These are phyloP conservation scores for Saccharomycopsis malanga DNA, from an alignment of 805 yeast genomes.

Conservation along the genomic window DNA sequence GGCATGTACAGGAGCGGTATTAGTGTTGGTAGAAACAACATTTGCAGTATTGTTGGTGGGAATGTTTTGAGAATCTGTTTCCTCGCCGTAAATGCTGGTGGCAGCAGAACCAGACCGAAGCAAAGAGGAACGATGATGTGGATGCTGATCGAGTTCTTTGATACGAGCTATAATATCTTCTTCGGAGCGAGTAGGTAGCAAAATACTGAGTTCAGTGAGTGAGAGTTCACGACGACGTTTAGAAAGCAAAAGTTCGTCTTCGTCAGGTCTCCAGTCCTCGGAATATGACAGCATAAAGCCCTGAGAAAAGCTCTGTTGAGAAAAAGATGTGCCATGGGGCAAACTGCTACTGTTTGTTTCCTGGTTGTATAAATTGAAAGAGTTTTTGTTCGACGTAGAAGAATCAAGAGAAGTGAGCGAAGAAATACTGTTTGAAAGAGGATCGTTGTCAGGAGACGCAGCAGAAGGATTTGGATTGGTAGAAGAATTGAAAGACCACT, in stretches of 20 bases:
- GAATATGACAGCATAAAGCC: not conserved
- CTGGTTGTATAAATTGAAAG: slow-evolving; percentile 16
- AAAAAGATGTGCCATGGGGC: not conserved
- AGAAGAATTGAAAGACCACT: slow-evolving; percentile 4
- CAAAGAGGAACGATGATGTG: not conserved
- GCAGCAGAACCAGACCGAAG: not conserved
- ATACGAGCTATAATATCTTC: slow-evolving; percentile 65
- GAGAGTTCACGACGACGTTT: slow-evolving; percentile 53
- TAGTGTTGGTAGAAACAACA: not conserved
- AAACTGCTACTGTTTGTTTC: not conserved
- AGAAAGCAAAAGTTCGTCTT: slow-evolving; percentile 58
- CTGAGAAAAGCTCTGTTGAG: slow-evolving; percentile 2
- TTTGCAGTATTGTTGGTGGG: not conserved
- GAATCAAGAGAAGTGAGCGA: slow-evolving; percentile 15
- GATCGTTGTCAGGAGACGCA: slow-evolving; percentile 13
- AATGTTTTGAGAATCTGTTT: not conserved
- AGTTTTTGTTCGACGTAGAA: slow-evolving; percentile 10
- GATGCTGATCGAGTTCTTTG: slow-evolving; percentile 33
- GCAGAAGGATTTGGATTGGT: not conserved
- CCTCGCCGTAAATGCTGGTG: slow-evolving; percentile 8
- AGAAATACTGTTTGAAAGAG: slow-evolving; percentile 15
- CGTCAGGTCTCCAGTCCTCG: slow-evolving; percentile 47
- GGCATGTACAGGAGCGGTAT: not conserved
- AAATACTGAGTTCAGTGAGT: slow-evolving; percentile 63
- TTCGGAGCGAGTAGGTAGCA: slow-evolving; percentile 68